Percentiles rank a stretch among this genome's conserved stretches.
Conservation (phyloP, 345 rosid genomes). For the Odontarrhena argentea region DNA sequence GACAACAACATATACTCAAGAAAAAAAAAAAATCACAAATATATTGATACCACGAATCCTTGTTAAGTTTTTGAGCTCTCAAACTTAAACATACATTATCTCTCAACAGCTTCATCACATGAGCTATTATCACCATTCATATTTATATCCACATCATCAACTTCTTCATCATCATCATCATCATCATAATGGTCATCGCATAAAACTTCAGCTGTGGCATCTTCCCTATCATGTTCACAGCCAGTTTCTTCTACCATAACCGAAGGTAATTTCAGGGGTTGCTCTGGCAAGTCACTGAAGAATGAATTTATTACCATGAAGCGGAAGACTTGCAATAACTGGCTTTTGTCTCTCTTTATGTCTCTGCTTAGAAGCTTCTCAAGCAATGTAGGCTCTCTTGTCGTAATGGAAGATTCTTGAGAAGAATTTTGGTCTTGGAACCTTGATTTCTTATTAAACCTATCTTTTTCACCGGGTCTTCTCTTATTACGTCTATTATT, state of each 20-base stretch:
- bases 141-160: conserved; percentile 17
- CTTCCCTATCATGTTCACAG: conserved; percentile 40
- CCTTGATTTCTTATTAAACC: conserved; percentile 40
- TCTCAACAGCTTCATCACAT: conserved; percentile 25
- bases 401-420: conserved; percentile 36
- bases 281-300: conserved; percentile 64
- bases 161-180: conserved; percentile 8
- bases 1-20: not conserved
- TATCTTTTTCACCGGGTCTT: conserved; percentile 47
- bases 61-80: not conserved
- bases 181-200: not conserved
- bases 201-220: conserved; percentile 25
- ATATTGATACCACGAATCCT: conserved; percentile 8
- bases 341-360: conserved; percentile 62
- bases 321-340: conserved; percentile 68
- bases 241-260: conserved; percentile 59
- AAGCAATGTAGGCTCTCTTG: conserved; percentile 65
- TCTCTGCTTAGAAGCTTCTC: conserved; percentile 81
- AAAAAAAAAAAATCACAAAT: not conserved
- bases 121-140: conserved; percentile 26
- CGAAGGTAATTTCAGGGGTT: conserved; percentile 60
- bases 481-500: conserved; percentile 41
- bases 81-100: conserved; percentile 1
- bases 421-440: conserved; percentile 34
- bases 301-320: conserved; percentile 74